Base-by-base conservation (phyloP, 2,329 filamentous ascomycete species). In the Fonsecaea pedrosoi region DNA sequence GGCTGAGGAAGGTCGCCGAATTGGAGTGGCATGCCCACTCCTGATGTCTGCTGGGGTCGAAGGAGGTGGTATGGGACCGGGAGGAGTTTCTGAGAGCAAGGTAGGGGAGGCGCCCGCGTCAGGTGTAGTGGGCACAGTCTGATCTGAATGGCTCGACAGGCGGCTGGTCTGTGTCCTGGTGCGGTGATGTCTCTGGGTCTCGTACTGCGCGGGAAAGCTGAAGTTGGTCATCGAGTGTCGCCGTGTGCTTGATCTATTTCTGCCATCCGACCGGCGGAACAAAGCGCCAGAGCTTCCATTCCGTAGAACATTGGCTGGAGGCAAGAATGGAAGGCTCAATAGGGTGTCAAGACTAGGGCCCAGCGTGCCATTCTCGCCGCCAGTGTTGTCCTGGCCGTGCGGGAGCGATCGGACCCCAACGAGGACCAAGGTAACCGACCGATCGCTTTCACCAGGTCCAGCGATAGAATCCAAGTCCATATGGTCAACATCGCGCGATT, bases 351-450 rank as follows among this genome's bases (percentile, higher is more conserved):
- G 70, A 60, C 79, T 78, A 53, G 78, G 72, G 50, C 74, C 80
- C 42, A 79, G 66, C 5, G 66, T 64, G 6, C 67, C 71, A 54
- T 71, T 72, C 12, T 73, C 73, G 30, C 68, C 69, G 78, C 81
- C 67, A 82, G 73, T 81, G 74, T 72, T 80, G 50, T 78, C 78
- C 54, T 83, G 82, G 61, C 83, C 82, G 57, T 76, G 83, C 37
- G 85, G 87, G 65, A 90, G 87, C 32, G 88, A 89, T 61, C 88
- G 82, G 63, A 90, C 89, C 62, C 89, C 89, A 48, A 90, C 88
- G 60, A 90, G 88, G 53, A 90, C 89, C 69, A 90, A 84, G 8
- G 89, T 89, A 45, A 90, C 86, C 77, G 88, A 89, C 25, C 88
- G 82, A 55, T 85, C 85, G 64, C 84, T 83, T 30, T 74, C 67